A percentile compares a stretch with the other conserved stretches of the same genome.
Conservation (phyloP, 129 eudicot species). For the Mikania micrantha region DNA sequence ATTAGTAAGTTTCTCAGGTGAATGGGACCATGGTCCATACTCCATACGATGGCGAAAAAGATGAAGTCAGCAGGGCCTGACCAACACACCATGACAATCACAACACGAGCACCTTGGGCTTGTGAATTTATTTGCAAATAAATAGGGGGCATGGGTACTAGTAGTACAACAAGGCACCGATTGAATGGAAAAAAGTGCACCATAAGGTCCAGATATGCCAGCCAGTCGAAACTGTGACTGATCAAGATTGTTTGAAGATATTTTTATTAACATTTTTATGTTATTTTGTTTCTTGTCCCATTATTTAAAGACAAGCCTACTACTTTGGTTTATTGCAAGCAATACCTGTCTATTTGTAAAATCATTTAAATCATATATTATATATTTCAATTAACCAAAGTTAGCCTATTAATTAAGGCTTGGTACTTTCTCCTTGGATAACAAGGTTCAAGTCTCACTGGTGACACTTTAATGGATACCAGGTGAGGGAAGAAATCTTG, state of each 20-base stretch:
- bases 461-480: no score
- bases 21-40: constrained; percentile 13
- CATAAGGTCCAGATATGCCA: constrained; percentile 18
- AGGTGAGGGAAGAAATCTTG: no score
- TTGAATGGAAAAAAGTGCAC: constrained; percentile 12
- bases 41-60: neutral
- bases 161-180: neutral
- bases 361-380: neutral
- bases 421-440: no score
- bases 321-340: constrained; percentile 11
- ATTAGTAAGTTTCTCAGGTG: neutral
- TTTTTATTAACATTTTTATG: neutral
- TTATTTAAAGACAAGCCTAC: constrained; percentile 14
- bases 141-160: constrained; percentile 14
- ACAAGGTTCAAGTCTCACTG: no score
- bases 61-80: constrained; percentile 13
- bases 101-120: constrained; percentile 8
- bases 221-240: constrained; percentile 11
- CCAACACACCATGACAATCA: constrained; percentile 17
- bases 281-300: constrained; percentile 10
- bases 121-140: constrained; percentile 1
- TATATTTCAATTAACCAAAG: neutral
- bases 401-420: no score
- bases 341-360: neutral
- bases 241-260: constrained; percentile 22